Evolutionary conservation across 2,329 filamentous ascomycete genomes (phyloP).

Genomic region (Scolecobasidium constrictum): DNA sequence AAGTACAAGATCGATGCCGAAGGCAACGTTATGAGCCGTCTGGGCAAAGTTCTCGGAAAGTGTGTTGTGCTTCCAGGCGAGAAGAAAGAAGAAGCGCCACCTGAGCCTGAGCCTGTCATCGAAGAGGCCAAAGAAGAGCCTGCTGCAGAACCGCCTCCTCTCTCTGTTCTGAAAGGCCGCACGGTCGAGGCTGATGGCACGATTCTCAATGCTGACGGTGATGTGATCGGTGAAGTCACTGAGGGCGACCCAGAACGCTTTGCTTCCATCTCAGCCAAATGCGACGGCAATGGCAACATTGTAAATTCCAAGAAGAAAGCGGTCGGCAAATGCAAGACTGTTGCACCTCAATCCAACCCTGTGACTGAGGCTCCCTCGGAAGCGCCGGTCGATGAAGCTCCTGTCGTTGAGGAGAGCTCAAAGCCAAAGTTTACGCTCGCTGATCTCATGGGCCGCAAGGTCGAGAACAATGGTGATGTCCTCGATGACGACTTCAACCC

Average conservation of each 20-base stretch:
- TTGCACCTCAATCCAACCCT: conserved; percentile 29
- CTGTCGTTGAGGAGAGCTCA: neutral
- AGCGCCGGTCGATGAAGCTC: neutral
- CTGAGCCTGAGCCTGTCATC: conserved; percentile 34
- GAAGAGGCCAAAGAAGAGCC: conserved; percentile 13
- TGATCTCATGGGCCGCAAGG: conserved; percentile 37
- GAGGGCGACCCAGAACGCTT: conserved; percentile 42
- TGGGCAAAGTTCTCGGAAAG: conserved; percentile 40
- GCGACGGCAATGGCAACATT: conserved; percentile 53
- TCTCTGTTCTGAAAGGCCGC: conserved; percentile 38
- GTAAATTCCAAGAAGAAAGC: conserved; percentile 53
- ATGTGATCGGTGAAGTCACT: conserved; percentile 40
- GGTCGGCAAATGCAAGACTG: conserved; percentile 47
- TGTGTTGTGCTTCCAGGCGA: conserved; percentile 38
- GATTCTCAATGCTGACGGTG: conserved; percentile 40
- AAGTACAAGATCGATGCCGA: conserved; percentile 3
- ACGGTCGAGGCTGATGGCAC: conserved; percentile 49
- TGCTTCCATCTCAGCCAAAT: conserved; percentile 55
- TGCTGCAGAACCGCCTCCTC: conserved; percentile 22
- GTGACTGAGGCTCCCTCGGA: neutral
- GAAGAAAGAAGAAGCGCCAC: conserved; percentile 4
- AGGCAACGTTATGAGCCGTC: conserved; percentile 24
- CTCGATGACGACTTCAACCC: conserved; percentile 37
- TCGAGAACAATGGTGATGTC: conserved; percentile 39
- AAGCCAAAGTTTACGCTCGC: conserved; percentile 31